phyloP scores from a whole-genome alignment of 768 basidiomycete species.

The Glaciozyma martinii region DNA sequence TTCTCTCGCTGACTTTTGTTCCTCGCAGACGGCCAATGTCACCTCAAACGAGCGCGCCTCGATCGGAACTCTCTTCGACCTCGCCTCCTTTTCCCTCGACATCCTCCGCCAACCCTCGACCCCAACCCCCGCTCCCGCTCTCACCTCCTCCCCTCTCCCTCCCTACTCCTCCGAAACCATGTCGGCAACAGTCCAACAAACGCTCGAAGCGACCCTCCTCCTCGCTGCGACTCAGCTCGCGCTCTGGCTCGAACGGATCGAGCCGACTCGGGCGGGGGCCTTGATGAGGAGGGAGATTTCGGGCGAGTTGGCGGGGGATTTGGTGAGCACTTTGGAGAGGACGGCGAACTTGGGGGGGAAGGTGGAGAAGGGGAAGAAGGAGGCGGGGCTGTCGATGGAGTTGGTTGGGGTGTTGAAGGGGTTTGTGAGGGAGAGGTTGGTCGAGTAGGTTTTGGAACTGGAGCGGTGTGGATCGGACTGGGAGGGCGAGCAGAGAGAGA shows the following conservation, averaged over 20 bases:
- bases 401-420: background rate
- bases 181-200: constrained; percentile 20
- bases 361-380: background rate
- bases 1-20: background rate
- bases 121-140: constrained; percentile 1
- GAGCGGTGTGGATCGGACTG: background rate
- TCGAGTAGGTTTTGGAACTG: background rate
- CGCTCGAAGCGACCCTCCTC: constrained; percentile 27
- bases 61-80: constrained; percentile 74
- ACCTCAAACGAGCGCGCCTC: constrained; percentile 74
- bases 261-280: background rate
- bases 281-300: background rate
- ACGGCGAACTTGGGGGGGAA: background rate
- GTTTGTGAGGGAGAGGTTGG: background rate
- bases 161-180: constrained; percentile 15
- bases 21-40: constrained; percentile 67
- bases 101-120: constrained; percentile 45
- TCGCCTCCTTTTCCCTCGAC: constrained; percentile 68
- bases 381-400: background rate
- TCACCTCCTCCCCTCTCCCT: constrained; percentile 2
- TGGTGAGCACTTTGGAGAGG: constrained; percentile 1
- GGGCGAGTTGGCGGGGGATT: constrained; percentile 11
- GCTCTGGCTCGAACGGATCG: constrained; percentile 3
- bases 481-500: background rate
- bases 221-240: constrained; percentile 27